Evolutionary conservation across 305 asterid species (phyloP).

Genomic region (Andrographis paniculata): DNA sequence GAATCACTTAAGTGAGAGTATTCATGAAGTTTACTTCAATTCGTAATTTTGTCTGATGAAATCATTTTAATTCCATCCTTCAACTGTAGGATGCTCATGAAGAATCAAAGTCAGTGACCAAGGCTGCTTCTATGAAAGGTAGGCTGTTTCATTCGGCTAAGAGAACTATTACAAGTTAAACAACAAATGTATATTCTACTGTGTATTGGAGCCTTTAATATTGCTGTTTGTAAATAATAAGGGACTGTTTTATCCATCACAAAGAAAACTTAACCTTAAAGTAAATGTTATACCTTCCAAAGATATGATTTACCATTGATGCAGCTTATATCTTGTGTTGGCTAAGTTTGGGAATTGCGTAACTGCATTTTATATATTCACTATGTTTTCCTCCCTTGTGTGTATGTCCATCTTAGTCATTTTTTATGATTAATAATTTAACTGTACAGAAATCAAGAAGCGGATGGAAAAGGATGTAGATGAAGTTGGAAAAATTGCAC

Average conservation of each 20-base stretch:
- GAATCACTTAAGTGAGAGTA: slow-evolving; percentile 2
- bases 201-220: slow-evolving; percentile 18
- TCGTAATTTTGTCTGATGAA: slow-evolving; percentile 12
- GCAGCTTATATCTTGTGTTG: background rate
- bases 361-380: background rate
- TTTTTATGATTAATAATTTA: no score
- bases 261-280: background rate
- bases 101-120: slow-evolving; percentile 77
- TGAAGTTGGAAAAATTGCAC: slow-evolving; percentile 94
- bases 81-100: slow-evolving; percentile 83
- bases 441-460: slow-evolving; percentile 79
- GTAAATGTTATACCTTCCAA: background rate
- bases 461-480: slow-evolving; percentile 98
- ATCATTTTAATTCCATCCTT: slow-evolving; percentile 1
- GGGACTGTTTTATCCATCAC: background rate
- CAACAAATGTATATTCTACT: no score
- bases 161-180: no score
- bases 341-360: background rate
- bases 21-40: slow-evolving; percentile 9
- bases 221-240: background rate
- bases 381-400: slow-evolving; percentile 14
- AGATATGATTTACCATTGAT: background rate
- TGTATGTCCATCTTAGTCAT: background rate
- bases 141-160: slow-evolving; percentile 14
- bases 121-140: slow-evolving; percentile 91